Percentiles rank a stretch among this genome's conserved stretches.
phyloP scores from a whole-genome alignment of 768 basidiomycete genomes.

The Russula sp. region DNA sequence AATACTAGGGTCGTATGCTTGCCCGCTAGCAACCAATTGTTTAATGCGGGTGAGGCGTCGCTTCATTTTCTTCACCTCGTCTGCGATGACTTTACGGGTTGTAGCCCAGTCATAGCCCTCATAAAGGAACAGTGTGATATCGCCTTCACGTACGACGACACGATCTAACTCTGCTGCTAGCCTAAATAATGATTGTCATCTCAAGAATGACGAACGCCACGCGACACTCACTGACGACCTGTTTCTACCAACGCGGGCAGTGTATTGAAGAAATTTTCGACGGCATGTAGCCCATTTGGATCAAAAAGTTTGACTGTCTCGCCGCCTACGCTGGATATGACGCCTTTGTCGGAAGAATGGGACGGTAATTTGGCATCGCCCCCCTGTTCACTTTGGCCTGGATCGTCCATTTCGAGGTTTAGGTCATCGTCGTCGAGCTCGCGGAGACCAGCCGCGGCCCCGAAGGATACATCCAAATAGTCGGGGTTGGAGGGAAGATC shows the following conservation, averaged over 20 bases:
- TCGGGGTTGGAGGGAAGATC: constrained; percentile 86
- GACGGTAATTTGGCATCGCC: background rate
- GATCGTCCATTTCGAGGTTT: constrained; percentile 58
- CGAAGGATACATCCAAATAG: constrained; percentile 80
- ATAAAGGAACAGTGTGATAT: constrained; percentile 67
- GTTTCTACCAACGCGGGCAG: constrained; percentile 47
- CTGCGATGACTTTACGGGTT: constrained; percentile 82
- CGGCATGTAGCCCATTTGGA: constrained; percentile 51
- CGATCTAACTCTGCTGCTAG: constrained; percentile 28
- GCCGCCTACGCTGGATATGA: constrained; percentile 61
- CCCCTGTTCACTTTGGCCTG: constrained; percentile 24
- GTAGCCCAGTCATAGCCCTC: constrained; percentile 92
- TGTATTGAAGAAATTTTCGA: constrained; percentile 69
- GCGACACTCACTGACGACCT: constrained; percentile 38
- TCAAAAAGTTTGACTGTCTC: constrained; percentile 81
- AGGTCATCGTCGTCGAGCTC: constrained; percentile 67
- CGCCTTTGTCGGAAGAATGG: constrained; percentile 23
- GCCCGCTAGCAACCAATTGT: constrained; percentile 87
- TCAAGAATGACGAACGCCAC: background rate
- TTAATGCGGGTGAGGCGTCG: constrained; percentile 80
- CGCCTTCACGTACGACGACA: constrained; percentile 51
- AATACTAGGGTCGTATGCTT: constrained; percentile 67
- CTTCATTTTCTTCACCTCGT: constrained; percentile 82
- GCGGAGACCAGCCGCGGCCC: constrained; percentile 66
- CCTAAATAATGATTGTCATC: constrained; percentile 3